A percentile compares a stretch with the other conserved stretches of the same genome.
These are phyloP conservation scores for Geotrichum candidum DNA, from an alignment of 1,139 yeast genomes.

Conservation along the genomic window DNA sequence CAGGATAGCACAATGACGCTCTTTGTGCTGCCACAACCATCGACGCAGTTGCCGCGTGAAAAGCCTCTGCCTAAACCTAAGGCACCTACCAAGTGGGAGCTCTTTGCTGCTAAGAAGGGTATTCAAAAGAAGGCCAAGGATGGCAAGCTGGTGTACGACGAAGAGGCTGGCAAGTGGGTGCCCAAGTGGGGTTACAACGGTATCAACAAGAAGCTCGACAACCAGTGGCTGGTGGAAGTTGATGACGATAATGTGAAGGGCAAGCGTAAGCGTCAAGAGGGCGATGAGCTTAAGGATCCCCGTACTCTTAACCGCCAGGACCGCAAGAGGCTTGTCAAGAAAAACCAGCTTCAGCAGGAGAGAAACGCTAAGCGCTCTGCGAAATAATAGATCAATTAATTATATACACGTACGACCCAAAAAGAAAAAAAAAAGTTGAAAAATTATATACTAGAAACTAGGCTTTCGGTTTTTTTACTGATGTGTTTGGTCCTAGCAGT, in stretches of 20 bases:
- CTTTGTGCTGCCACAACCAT: constrained; percentile 78
- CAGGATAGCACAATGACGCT: constrained; percentile 76
- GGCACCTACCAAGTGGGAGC: constrained; percentile 93
- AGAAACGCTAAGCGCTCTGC: constrained; percentile 46
- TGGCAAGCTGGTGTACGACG: constrained; percentile 88
- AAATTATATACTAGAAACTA: background rate
- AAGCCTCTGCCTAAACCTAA: constrained; percentile 90
- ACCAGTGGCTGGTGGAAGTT: constrained; percentile 95
- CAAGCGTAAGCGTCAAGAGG: constrained; percentile 23
- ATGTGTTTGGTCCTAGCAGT: background rate
- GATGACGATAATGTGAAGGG: constrained; percentile 44
- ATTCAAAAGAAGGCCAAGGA: constrained; percentile 84
- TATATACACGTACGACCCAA: background rate
- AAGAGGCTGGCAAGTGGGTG: constrained; percentile 88
- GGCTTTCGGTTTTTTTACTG: background rate
- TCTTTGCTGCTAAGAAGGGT: constrained; percentile 92
- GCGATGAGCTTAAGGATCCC: constrained; percentile 78
- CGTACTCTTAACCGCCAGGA: constrained; percentile 73
- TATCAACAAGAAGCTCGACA: constrained; percentile 75
- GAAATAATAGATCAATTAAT: constrained; percentile 15
- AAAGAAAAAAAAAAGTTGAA: background rate
- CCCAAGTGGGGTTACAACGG: constrained; percentile 99
- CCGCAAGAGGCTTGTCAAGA: constrained; percentile 78
- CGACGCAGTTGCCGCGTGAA: constrained; percentile 84
- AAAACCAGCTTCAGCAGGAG: constrained; percentile 82